Evolutionary conservation across 306 rosid species (phyloP).

Genomic region (Glycine tomentella): DNA sequence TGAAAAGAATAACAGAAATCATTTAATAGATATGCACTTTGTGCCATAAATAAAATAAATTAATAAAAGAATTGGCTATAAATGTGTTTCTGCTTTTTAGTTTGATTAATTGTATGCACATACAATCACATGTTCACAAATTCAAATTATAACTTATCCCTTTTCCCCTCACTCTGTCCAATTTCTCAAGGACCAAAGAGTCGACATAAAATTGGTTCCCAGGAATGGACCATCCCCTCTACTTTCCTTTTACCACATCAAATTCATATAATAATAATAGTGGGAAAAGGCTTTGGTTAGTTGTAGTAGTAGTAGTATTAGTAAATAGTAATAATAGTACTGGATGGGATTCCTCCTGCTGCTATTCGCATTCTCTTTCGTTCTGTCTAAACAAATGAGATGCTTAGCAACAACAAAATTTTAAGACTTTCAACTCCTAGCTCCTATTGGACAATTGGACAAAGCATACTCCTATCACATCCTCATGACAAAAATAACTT

Average conservation of each 20-base stretch:
- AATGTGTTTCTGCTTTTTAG: not conserved
- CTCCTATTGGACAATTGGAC: slow-evolving; percentile 14
- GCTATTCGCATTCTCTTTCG: not conserved
- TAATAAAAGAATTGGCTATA: not conserved
- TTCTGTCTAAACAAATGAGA: slow-evolving; percentile 34
- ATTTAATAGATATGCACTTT: slow-evolving; percentile 13
- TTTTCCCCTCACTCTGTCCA: not conserved
- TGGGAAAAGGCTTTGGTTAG: not conserved
- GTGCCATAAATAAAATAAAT: not conserved
- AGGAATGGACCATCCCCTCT: not conserved
- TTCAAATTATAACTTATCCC: not conserved
- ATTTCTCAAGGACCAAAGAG: slow-evolving; percentile 6
- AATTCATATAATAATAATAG: slow-evolving; percentile 9
- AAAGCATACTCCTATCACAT: too few relatives aligned
- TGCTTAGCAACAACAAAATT: not conserved
- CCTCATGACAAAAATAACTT: slow-evolving; percentile 24
- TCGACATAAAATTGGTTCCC: not conserved
- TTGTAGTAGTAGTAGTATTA: not conserved
- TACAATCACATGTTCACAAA: not conserved
- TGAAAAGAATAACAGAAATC: not conserved
- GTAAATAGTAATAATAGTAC: not conserved
- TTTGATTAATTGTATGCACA: not conserved
- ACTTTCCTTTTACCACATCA: not conserved
- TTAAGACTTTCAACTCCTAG: slow-evolving; percentile 20
- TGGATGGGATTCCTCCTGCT: slow-evolving; percentile 11